Evolutionary conservation across 805 yeast species (phyloP).

Genomic region (Myxozyma neglecta): DNA sequence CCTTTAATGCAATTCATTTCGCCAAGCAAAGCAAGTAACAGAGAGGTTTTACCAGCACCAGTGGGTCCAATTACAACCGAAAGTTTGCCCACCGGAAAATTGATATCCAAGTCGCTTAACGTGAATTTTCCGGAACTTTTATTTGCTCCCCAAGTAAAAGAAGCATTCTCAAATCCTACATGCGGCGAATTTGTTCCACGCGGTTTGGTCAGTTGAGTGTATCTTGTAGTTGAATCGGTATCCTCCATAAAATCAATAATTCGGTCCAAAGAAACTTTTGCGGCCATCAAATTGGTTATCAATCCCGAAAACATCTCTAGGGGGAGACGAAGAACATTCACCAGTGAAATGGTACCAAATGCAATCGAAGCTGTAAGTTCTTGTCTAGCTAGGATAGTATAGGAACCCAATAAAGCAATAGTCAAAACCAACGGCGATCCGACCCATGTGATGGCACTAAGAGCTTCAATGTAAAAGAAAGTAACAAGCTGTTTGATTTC

Average conservation of each 20-base stretch:
- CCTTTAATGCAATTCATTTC: conserved; percentile 67
- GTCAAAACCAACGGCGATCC: conserved; percentile 1
- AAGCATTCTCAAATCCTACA: conserved; percentile 71
- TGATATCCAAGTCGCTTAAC: conserved; percentile 63
- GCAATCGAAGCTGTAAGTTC: conserved; percentile 49
- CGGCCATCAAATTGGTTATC: conserved; percentile 74
- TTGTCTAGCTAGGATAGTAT: background rate
- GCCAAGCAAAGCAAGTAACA: conserved; percentile 78
- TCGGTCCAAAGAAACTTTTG: conserved; percentile 84
- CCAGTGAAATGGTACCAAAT: conserved; percentile 78
- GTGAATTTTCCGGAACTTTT: conserved; percentile 54
- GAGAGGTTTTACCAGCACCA: conserved; percentile 84
- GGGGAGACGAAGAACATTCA: conserved; percentile 76
- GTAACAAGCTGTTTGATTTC: conserved; percentile 61
- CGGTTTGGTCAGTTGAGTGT: conserved; percentile 62
- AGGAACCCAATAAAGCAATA: background rate
- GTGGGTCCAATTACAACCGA: conserved; percentile 86
- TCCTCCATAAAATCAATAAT: conserved; percentile 62
- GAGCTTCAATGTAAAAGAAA: conserved; percentile 66
- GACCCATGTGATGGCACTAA: conserved; percentile 17
- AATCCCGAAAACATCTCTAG: conserved; percentile 80
- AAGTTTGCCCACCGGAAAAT: conserved; percentile 65
- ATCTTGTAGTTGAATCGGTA: conserved; percentile 76
- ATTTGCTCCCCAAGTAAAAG: conserved; percentile 63
- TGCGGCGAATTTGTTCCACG: conserved; percentile 57